A percentile compares a stretch with the other conserved stretches of the same genome.
Evolutionary conservation across 2,329 filamentous ascomycete species (phyloP).

Genomic region (Trematosphaeria pertusa): DNA sequence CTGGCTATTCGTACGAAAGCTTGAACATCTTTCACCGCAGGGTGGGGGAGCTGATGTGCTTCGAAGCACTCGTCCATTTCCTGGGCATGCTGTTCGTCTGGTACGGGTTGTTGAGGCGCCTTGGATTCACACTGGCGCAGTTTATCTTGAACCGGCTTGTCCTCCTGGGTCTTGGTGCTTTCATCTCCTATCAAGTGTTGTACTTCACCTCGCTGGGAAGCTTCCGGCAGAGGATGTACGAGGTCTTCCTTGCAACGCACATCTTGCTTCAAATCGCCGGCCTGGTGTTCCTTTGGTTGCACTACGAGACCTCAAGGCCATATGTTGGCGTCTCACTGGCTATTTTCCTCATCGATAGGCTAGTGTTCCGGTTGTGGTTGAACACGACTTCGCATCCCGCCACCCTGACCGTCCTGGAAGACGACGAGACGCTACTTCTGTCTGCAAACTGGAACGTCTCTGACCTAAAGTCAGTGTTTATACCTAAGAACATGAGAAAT

Average conservation of each 20-base stretch:
- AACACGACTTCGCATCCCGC: slow-evolving; percentile 59
- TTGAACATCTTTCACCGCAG: slow-evolving; percentile 71
- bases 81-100: slow-evolving; percentile 62
- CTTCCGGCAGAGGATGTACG: slow-evolving; percentile 68
- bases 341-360: slow-evolving; percentile 65
- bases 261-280: slow-evolving; percentile 64
- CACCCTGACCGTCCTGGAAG: slow-evolving; percentile 61
- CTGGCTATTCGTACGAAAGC: slow-evolving; percentile 70
- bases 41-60: slow-evolving; percentile 67
- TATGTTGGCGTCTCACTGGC: slow-evolving; percentile 62
- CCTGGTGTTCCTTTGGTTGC: slow-evolving; percentile 65
- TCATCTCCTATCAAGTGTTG: slow-evolving; percentile 65
- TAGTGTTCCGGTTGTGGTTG: slow-evolving; percentile 63
- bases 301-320: slow-evolving; percentile 60
- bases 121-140: slow-evolving; percentile 57
- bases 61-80: slow-evolving; percentile 65
- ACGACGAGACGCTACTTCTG: slow-evolving; percentile 62
- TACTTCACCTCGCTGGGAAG: slow-evolving; percentile 67
- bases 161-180: slow-evolving; percentile 62
- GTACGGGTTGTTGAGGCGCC: slow-evolving; percentile 59
- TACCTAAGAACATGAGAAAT: slow-evolving; percentile 47
- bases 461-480: slow-evolving; percentile 15
- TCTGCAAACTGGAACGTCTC: slow-evolving; percentile 54
- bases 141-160: slow-evolving; percentile 63
- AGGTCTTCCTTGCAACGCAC: slow-evolving; percentile 67